phyloP scores from a whole-genome alignment of 2,329 filamentous ascomycete genomes.

The Neoascochyta sp. region DNA sequence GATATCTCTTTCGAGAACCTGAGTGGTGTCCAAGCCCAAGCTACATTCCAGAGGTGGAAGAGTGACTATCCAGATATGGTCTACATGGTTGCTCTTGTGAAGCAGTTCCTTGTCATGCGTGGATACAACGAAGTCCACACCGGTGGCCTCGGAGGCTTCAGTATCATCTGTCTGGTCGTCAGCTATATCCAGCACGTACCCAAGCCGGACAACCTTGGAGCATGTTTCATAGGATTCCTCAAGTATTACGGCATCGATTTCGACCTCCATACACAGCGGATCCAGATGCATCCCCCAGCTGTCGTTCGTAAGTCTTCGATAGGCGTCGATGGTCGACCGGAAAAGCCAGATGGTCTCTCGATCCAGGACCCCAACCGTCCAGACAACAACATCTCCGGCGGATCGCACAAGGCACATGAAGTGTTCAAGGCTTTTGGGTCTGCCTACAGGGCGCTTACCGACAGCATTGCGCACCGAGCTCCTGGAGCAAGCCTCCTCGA shows the following conservation, averaged over 20 bases:
- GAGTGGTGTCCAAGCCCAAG: conserved; percentile 73
- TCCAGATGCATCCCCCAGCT: conserved; percentile 66
- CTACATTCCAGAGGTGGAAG: conserved; percentile 80
- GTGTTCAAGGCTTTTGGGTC: conserved; percentile 68
- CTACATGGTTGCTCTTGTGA: conserved; percentile 79
- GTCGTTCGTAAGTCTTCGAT: conserved; percentile 62
- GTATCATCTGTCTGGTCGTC: conserved; percentile 88
- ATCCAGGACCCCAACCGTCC: conserved; percentile 90
- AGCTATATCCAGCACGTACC: conserved; percentile 73
- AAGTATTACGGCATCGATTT: conserved; percentile 85
- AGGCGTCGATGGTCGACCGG: conserved; percentile 30
- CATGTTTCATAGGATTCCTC: conserved; percentile 82
- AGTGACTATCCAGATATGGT: conserved; percentile 77
- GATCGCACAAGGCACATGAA: conserved; percentile 65
- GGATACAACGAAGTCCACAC: conserved; percentile 87
- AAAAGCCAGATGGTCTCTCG: conserved; percentile 60
- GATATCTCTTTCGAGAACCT: conserved; percentile 95
- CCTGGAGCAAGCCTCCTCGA: conserved; percentile 60
- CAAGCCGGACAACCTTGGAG: conserved; percentile 60
- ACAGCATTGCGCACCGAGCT: conserved; percentile 22
- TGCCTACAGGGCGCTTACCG: conserved; percentile 35
- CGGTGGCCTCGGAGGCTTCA: conserved; percentile 90
- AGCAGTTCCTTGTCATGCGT: conserved; percentile 87
- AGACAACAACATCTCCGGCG: conserved; percentile 85
- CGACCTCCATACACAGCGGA: conserved; percentile 65